Percentiles rank a stretch among this genome's conserved stretches.
Evolutionary conservation across 768 basidiomycete species (phyloP).

Genomic region (Fomitopsis serialis): DNA sequence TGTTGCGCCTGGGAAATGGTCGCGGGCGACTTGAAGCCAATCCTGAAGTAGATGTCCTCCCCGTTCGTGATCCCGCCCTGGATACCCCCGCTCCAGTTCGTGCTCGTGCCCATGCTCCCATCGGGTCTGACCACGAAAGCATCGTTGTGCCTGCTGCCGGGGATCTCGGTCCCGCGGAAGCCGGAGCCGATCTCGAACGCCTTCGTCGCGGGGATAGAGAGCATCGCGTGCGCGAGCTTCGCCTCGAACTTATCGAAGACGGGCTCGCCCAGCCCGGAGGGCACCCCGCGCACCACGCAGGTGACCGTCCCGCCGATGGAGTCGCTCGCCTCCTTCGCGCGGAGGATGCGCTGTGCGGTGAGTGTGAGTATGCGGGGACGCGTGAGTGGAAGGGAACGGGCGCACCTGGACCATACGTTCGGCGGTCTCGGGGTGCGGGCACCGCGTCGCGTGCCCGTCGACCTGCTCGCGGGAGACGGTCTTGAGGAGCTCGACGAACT

Average conservation of each 20-base stretch:
- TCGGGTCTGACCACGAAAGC: slow-evolving; percentile 60
- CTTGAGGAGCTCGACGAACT: slow-evolving; percentile 75
- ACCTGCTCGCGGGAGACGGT: slow-evolving; percentile 84
- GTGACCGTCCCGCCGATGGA: slow-evolving; percentile 98
- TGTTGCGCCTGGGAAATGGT: slow-evolving; percentile 91
- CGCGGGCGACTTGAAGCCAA: slow-evolving; percentile 98
- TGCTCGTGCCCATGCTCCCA: slow-evolving; percentile 74
- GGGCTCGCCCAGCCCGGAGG: slow-evolving; percentile 92
- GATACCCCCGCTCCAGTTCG: slow-evolving; percentile 96
- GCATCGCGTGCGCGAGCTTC: slow-evolving; percentile 92
- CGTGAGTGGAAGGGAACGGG: slow-evolving; percentile 1
- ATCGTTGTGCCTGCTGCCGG: slow-evolving; percentile 93
- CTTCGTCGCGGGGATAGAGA: slow-evolving; percentile 98
- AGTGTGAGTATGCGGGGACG: neutral
- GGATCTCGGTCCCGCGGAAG: slow-evolving; percentile 90
- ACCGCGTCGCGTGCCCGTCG: slow-evolving; percentile 81
- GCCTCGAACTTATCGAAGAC: slow-evolving; percentile 99
- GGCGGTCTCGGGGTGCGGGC: slow-evolving; percentile 86
- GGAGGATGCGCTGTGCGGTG: slow-evolving; percentile 72
- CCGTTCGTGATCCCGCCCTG: slow-evolving; percentile 98
- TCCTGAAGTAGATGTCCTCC: slow-evolving; percentile 96
- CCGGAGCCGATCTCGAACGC: slow-evolving; percentile 98
- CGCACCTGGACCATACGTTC: slow-evolving; percentile 83
- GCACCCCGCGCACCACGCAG: slow-evolving; percentile 89
- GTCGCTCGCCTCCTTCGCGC: slow-evolving; percentile 85